These are phyloP conservation scores for Ogataea neopini DNA, from an alignment of 805 yeast genomes.

Conservation along the genomic window DNA sequence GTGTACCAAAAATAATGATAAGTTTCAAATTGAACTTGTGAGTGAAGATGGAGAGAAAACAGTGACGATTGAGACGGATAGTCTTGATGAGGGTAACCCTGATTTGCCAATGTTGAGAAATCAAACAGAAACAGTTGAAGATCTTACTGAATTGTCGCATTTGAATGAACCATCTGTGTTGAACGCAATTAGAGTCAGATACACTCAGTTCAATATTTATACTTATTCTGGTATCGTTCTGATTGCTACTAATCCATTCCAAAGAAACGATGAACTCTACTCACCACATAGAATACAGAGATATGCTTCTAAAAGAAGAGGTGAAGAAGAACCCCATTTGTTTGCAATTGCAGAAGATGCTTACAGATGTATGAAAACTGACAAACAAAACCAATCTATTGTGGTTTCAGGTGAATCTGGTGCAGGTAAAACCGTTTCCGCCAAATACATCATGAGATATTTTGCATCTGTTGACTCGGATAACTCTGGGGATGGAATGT, in stretches of 20 bases:
- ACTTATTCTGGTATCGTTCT: constrained; percentile 96
- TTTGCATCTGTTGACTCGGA: constrained; percentile 86
- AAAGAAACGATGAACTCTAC: constrained; percentile 85
- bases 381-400: constrained; percentile 85
- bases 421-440: constrained; percentile 97
- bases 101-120: constrained; percentile 81
- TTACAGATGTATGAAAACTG: constrained; percentile 88
- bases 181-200: constrained; percentile 88
- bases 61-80: constrained; percentile 48
- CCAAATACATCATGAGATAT: constrained; percentile 96
- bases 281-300: constrained; percentile 93
- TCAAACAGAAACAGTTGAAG: constrained; percentile 94
- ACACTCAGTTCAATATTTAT: constrained; percentile 85
- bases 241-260: constrained; percentile 96
- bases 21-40: constrained; percentile 51
- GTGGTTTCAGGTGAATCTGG: constrained; percentile 98
- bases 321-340: constrained; percentile 94
- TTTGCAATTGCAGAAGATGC: constrained; percentile 99
- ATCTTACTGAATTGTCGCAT: constrained; percentile 87
- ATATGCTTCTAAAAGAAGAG: constrained; percentile 88
- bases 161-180: constrained; percentile 95
- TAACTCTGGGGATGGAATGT: constrained; percentile 59
- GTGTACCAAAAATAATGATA: constrained; percentile 42
- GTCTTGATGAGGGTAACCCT: constrained; percentile 51
- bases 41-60: constrained; percentile 51